Evolutionary conservation across 75 land plant species (phyloP), one percentile per base, ranked within the genome.

Genomic region (Adiantum capillusveneris): DNA sequence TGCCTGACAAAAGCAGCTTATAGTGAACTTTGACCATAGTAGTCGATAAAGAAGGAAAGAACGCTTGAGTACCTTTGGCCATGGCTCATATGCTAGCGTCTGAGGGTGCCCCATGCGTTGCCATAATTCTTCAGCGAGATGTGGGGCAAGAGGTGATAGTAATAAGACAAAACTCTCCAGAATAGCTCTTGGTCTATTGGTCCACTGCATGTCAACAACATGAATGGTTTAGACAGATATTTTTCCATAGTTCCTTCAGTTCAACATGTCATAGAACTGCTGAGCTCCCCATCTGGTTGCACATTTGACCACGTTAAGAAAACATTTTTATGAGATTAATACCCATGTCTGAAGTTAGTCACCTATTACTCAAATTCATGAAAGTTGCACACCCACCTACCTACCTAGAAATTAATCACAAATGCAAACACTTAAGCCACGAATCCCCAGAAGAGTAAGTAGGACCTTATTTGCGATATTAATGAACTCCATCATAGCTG

Each of bases 401-500:
- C n/a, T n/a, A n/a, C n/a, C n/a, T n/a, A n/a, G n/a, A n/a, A n/a
- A n/a, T n/a, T n/a, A n/a, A n/a, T n/a, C n/a, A n/a, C n/a, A n/a
- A n/a, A n/a, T n/a, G n/a, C 42, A n/a, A n/a, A n/a, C 42, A 7
- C 42, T 9, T 13, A 39, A 39, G 13, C 7, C 42, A 39, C 12
- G 13, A 7, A 39, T 39, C 7, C 42, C 42, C 13, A 39, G 14
- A 46, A 55, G 2, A 24, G 22, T 5, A 29, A 55, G 2, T 25
- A 27, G 2, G 57, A 91, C 97, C 97, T 91, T 91, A 46, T 81
- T 82, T 39, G 92, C 93, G 31, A 81, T 83, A 82, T 91, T 91
- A 20, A 87, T 61, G 69, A 91, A 91, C 71, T 91, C 97, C 97
- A 91, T 91, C 97, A 91, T 87, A 46, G 88, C 93, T 55, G 97